phyloP scores from a whole-genome alignment of 2,329 filamentous ascomycete genomes.

The Emergomyces africanus region DNA sequence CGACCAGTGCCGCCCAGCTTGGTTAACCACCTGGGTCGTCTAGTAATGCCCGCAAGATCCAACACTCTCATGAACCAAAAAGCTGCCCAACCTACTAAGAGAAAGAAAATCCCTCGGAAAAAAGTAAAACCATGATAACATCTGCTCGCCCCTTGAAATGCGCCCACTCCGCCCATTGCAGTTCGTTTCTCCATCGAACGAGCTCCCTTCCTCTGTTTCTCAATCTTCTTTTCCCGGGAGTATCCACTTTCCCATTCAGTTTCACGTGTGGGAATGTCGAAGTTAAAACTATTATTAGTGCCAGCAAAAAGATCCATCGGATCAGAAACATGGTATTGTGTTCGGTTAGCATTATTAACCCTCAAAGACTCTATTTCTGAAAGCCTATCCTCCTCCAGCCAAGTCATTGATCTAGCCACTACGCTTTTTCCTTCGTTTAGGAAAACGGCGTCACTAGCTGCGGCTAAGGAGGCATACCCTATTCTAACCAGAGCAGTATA shows the following conservation, averaged over 20 bases:
- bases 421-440: constrained; percentile 77
- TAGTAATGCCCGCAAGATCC: constrained; percentile 46
- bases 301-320: background rate
- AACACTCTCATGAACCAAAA: constrained; percentile 44
- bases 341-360: constrained; percentile 7
- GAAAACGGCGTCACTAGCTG: constrained; percentile 91
- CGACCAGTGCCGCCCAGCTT: constrained; percentile 20
- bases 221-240: constrained; percentile 31
- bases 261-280: constrained; percentile 22
- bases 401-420: constrained; percentile 63
- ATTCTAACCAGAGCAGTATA: constrained; percentile 80
- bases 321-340: background rate
- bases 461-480: constrained; percentile 78
- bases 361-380: constrained; percentile 54
- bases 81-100: constrained; percentile 48
- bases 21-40: constrained; percentile 51
- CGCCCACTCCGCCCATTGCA: constrained; percentile 54
- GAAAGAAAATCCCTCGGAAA: constrained; percentile 56
- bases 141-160: constrained; percentile 62
- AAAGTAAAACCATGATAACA: constrained; percentile 66
- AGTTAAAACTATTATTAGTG: constrained; percentile 20
- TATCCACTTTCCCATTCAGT: constrained; percentile 35
- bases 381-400: constrained; percentile 80
- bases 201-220: constrained; percentile 24
- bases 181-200: constrained; percentile 25